These are phyloP conservation scores for Rhizophagus clarus DNA, from an alignment of 192 early-diverging fungal genomes.

Conservation along the genomic window DNA sequence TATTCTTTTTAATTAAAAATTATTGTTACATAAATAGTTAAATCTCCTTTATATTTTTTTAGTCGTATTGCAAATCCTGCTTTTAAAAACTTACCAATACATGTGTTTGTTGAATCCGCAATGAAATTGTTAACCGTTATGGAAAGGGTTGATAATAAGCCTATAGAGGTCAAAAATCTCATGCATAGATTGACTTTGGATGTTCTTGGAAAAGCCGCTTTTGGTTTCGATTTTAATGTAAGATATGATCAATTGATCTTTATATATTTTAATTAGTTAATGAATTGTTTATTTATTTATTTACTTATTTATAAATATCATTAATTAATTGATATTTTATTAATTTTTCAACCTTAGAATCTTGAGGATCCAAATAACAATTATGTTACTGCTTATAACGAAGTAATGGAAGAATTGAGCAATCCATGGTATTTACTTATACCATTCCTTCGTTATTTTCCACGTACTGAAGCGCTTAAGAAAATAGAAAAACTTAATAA, in stretches of 20 bases:
- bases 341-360: too few relatives aligned
- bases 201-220: neutral
- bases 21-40: neutral
- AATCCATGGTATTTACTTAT: too few relatives aligned
- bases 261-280: too few relatives aligned
- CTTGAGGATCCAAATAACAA: too few relatives aligned
- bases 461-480: too few relatives aligned
- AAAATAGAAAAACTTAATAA: neutral
- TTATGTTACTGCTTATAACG: too few relatives aligned
- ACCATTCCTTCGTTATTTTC: too few relatives aligned
- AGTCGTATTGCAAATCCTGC: neutral
- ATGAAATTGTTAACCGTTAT: neutral
- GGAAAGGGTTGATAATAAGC: neutral
- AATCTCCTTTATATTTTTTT: neutral
- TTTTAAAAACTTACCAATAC: neutral
- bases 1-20: too few relatives aligned
- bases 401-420: too few relatives aligned
- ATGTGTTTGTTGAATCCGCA: neutral
- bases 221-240: slow-evolving; percentile 6
- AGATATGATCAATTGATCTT: too few relatives aligned
- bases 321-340: neutral
- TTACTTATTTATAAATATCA: too few relatives aligned
- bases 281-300: too few relatives aligned
- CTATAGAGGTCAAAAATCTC: neutral
- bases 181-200: neutral